Evolutionary conservation across 140 eudicot species (phyloP), one percentile per base, ranked within the genome.

Genomic region (Senecio squalidus): DNA sequence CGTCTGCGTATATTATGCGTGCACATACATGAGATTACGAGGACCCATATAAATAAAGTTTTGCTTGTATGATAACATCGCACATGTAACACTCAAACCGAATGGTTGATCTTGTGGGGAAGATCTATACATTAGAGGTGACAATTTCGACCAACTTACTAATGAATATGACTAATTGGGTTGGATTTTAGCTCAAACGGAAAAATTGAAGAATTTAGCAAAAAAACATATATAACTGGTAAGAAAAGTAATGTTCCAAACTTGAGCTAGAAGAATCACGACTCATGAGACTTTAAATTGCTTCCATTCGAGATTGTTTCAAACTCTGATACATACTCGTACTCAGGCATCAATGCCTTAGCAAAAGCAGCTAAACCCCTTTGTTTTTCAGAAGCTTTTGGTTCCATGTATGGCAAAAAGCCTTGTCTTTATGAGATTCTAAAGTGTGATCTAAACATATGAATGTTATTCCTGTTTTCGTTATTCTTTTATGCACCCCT

Each of bases 181-280:
- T n/a, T n/a, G n/a, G n/a, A n/a, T n/a, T n/a, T n/a, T n/a, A n/a
- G n/a, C n/a, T n/a, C n/a, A n/a, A n/a, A n/a, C n/a, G n/a, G n/a
- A n/a, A n/a, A n/a, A n/a, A n/a, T n/a, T n/a, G n/a, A n/a, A n/a
- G n/a, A n/a, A n/a, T n/a, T n/a, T n/a, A n/a, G n/a, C n/a, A n/a
- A n/a, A n/a, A n/a, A n/a, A n/a, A n/a, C n/a, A n/a, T n/a, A 14
- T 51, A 16, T 36, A 18, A 23, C 16, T 7, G 36, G 52, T 54
- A 61, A 29, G 25, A 40, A 61, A 61, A 27, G 76, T 52, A 41
- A 38, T 71, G 70, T 71, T 62, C 76, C 56, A 71, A 62, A 62
- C 76, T 61, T 70, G 61, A 51, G 62, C 28, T 14, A 26, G 48
- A 70, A 70, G 75, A 60, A 52, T 70, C 69, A 28, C 48, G 54